Conservation (phyloP, 192 early-diverging fungal species). For the Linnemannia elongata region DNA sequence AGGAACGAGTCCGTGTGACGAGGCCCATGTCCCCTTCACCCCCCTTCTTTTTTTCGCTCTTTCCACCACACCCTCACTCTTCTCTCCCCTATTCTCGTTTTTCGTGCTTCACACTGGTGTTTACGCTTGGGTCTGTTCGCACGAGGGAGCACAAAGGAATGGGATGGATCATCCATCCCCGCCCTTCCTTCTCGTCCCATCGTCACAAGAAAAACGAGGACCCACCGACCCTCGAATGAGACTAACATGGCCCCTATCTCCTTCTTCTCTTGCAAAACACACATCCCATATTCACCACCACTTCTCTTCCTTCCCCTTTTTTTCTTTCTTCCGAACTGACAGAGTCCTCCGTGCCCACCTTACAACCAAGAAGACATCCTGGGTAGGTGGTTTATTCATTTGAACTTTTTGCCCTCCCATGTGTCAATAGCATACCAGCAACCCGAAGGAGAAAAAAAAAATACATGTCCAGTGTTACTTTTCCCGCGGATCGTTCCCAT, state of each 20-base stretch:
- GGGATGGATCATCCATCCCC: neutral
- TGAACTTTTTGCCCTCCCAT: neutral
- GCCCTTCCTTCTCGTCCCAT: neutral
- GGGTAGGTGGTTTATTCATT: conserved; percentile 18
- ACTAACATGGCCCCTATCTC: neutral
- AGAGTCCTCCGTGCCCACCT: conserved; percentile 46
- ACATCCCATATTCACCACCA: too few species aligned
- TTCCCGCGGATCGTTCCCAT: conserved; percentile 13
- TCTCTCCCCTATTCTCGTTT: neutral
- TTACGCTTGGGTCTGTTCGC: conserved; percentile 6
- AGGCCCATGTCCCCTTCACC: neutral
- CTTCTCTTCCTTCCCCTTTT: neutral
- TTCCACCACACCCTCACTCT: neutral
- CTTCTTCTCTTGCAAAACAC: neutral
- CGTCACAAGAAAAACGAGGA: neutral
- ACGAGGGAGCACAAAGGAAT: conserved; percentile 7
- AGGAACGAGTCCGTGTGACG: conserved; percentile 5
- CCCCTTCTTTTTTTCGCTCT: neutral
- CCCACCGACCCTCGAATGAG: neutral
- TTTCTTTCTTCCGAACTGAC: neutral
- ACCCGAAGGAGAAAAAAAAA: neutral
- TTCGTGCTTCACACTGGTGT: neutral
- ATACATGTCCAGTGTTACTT: neutral
- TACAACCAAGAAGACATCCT: conserved; percentile 54
- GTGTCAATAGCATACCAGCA: neutral